phyloP scores from a whole-genome alignment of 2,329 filamentous ascomycete species.

The Aspergillus carbonarius region DNA sequence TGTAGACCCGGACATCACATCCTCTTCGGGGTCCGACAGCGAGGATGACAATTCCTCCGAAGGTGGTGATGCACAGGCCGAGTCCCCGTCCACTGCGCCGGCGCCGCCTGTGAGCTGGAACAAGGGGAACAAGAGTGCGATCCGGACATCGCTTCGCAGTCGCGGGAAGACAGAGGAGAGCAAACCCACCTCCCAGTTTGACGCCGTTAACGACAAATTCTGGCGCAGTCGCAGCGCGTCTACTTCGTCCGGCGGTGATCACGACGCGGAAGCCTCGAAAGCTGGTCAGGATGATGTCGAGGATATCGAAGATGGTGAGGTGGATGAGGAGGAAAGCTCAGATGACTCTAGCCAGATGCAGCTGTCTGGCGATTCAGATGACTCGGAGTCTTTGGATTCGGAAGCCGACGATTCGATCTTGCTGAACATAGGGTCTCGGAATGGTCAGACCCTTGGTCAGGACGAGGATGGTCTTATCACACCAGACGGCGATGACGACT shows the following conservation, averaged over 20 bases:
- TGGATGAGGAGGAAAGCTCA: conserved; percentile 22
- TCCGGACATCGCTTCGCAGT: conserved; percentile 44
- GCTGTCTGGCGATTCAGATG: conserved; percentile 31
- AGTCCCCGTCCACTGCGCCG: conserved; percentile 1
- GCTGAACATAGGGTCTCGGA: conserved; percentile 38
- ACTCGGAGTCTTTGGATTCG: conserved; percentile 32
- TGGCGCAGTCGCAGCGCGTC: conserved; percentile 41
- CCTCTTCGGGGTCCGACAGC: conserved; percentile 27
- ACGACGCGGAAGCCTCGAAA: conserved; percentile 10
- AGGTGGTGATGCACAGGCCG: conserved; percentile 17
- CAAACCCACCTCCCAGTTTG: conserved; percentile 25
- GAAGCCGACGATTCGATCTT: conserved; percentile 45
- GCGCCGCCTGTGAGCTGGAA: conserved; percentile 46
- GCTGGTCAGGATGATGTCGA: conserved; percentile 12
- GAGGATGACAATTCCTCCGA: conserved; percentile 14
- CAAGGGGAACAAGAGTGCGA: conserved; percentile 40
- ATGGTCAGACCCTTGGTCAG: conserved; percentile 6
- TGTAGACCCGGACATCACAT: conserved; percentile 33
- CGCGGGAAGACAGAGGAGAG: conserved; percentile 21
- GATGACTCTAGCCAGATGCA: conserved; percentile 12
- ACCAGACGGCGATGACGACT: conserved; percentile 17
- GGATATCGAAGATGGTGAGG: conserved; percentile 29
- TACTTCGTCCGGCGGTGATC: conserved; percentile 20
- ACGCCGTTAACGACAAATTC: conserved; percentile 38
- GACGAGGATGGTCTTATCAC: conserved; percentile 13